Evolutionary conservation across 495 filamentous ascomycete species (phyloP).

Genomic region (Aspergillus hancockii): DNA sequence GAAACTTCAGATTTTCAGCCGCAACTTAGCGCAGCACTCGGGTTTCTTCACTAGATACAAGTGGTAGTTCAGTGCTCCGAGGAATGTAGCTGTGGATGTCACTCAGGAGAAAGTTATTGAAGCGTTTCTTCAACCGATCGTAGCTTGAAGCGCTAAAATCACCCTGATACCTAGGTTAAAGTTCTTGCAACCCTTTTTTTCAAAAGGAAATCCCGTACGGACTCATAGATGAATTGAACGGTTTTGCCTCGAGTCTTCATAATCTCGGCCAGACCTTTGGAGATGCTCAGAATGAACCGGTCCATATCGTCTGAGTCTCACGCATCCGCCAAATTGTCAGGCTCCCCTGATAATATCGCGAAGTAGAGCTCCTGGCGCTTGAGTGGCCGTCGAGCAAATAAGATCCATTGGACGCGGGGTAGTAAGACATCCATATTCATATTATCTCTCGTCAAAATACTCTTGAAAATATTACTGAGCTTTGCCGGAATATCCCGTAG

Average conservation of each 20-base stretch:
- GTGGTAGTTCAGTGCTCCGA: neutral
- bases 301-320: slow-evolving; percentile 1
- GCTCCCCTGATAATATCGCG: slow-evolving; percentile 29
- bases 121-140: slow-evolving; percentile 37
- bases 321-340: slow-evolving; percentile 16
- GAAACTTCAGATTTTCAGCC: slow-evolving; percentile 33
- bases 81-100: neutral
- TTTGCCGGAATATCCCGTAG: slow-evolving; percentile 37
- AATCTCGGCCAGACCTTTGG: slow-evolving; percentile 47
- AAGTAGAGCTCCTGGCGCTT: slow-evolving; percentile 33
- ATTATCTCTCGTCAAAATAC: slow-evolving; percentile 36
- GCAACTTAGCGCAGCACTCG: neutral
- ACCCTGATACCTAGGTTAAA: slow-evolving; percentile 33
- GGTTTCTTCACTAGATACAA: no score
- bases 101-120: slow-evolving; percentile 6
- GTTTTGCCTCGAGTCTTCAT: slow-evolving; percentile 23
- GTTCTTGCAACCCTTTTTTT: slow-evolving; percentile 37
- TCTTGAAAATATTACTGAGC: slow-evolving; percentile 39
- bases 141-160: slow-evolving; percentile 33
- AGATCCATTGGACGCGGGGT: slow-evolving; percentile 41
- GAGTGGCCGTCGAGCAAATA: slow-evolving; percentile 34
- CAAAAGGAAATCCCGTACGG: slow-evolving; percentile 44
- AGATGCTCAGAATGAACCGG: slow-evolving; percentile 36
- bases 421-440: slow-evolving; percentile 27
- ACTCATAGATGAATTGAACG: slow-evolving; percentile 54